Percentiles rank a stretch among this genome's conserved stretches.
Conservation (phyloP, 2,329 filamentous ascomycete genomes). For the Helotiales sp. region DNA sequence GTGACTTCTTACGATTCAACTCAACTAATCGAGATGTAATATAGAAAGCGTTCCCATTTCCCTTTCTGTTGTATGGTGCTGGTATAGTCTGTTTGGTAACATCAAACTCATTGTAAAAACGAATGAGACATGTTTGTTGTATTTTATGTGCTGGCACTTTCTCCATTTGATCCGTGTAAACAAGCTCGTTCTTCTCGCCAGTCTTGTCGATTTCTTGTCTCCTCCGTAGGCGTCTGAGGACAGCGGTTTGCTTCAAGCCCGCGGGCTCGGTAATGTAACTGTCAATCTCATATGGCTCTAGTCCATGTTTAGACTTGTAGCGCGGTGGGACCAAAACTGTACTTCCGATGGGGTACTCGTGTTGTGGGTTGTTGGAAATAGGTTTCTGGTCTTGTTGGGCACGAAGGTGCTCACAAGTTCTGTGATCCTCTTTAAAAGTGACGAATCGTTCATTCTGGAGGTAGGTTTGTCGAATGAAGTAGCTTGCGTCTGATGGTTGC, state of each 20-base stretch:
- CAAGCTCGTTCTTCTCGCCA: slow-evolving; percentile 52
- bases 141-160: slow-evolving; percentile 50
- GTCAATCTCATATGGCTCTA: slow-evolving; percentile 68
- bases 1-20: slow-evolving; percentile 31
- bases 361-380: neutral
- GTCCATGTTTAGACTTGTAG: slow-evolving; percentile 49
- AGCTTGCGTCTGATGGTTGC: slow-evolving; percentile 51
- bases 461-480: slow-evolving; percentile 76
- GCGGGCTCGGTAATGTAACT: slow-evolving; percentile 43
- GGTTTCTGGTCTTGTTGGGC: neutral
- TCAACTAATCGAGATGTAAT: slow-evolving; percentile 53
- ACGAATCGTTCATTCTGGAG: slow-evolving; percentile 64
- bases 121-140: slow-evolving; percentile 62
- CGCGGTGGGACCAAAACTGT: slow-evolving; percentile 52
- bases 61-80: slow-evolving; percentile 67
- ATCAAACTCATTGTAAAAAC: slow-evolving; percentile 54
- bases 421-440: slow-evolving; percentile 59
- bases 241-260: slow-evolving; percentile 41
- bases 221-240: slow-evolving; percentile 59
- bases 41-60: slow-evolving; percentile 70
- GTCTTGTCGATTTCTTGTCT: slow-evolving; percentile 48
- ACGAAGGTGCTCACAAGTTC: slow-evolving; percentile 54
- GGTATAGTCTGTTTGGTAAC: slow-evolving; percentile 49
- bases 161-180: slow-evolving; percentile 56
- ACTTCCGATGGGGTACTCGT: slow-evolving; percentile 57